Base-by-base conservation (phyloP, 192 early-diverging fungal species). In the Mortierella antarctica region DNA sequence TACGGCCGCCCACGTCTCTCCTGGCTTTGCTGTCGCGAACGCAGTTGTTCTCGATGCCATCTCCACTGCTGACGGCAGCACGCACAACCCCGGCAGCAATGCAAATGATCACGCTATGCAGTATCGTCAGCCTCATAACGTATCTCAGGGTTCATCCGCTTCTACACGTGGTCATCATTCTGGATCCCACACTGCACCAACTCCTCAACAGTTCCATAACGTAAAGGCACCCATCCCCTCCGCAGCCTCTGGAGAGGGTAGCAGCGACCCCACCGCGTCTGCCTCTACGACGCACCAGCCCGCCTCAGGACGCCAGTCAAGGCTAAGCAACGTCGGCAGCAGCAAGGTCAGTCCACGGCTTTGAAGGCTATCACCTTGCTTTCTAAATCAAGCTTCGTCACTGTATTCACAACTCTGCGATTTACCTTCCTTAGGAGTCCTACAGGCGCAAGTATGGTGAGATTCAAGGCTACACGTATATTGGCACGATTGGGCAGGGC, bases 401-500 rank as follows among this genome's bases (percentile, higher is more conserved):
- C 14, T 21, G 44, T 11, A 18, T 60, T 17, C 18, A 21, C n/a
- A 51, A 41, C 15, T 2, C 39, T 20, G 4, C 23, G 15, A 18
- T 59, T 47, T 20, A 10, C 42, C 6, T 13, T 5, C 3, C n/a
- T 52, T 52, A 79, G 76, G 76, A 79, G 39, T 79, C 76, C 0
- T 79, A 71, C 23, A 48, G 76, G 49, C 76, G 76, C 51, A 79
- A 79, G 64, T 79, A 79, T 55, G 76, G 76, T 15, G 76, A 79
- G 7, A 65, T 79, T 0, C 76, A 70, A 18, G 76, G 76, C 11
- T 79, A 79, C 46, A 71, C 76, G 4, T 79, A 79, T 44, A 79
- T 79, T 51, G 76, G 76, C 15, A 88, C 83, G 40, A 59, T 90
- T 47, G 89, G 89, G 13, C 86, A 90, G 62, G 89, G 89, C 14